Evolutionary conservation across 352 stramenopile genomes (phyloP).

Genomic region (Globisporangium abappressorium): DNA sequence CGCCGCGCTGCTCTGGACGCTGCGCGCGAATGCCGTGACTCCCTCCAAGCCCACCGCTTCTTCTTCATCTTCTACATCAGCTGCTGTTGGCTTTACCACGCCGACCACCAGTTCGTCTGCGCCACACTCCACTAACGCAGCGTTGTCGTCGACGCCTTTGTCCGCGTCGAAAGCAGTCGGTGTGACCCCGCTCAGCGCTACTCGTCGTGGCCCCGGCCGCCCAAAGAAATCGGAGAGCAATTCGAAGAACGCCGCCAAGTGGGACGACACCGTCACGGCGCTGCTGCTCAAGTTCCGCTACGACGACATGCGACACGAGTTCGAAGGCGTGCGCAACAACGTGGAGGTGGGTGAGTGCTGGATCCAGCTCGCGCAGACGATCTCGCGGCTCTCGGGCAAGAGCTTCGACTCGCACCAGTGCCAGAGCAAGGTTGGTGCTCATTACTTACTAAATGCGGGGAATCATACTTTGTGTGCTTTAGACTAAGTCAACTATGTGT

Average conservation of each 20-base stretch:
- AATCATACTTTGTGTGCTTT: not conserved
- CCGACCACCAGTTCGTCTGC: not conserved
- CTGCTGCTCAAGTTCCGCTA: slow-evolving; percentile 15
- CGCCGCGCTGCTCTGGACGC: slow-evolving; percentile 16
- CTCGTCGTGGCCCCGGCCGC: slow-evolving; percentile 8
- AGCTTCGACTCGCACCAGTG: slow-evolving; percentile 18
- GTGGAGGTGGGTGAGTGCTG: slow-evolving; percentile 16
- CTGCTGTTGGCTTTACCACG: not conserved
- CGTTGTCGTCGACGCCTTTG: not conserved
- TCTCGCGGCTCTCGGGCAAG: slow-evolving; percentile 10
- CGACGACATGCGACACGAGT: slow-evolving; percentile 7
- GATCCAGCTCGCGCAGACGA: slow-evolving; percentile 9
- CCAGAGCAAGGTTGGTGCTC: slow-evolving; percentile 18
- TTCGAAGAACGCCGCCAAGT: slow-evolving; percentile 9
- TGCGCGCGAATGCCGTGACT: slow-evolving; percentile 7
- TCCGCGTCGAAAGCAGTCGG: not conserved
- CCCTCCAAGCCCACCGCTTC: not conserved
- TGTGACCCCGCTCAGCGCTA: not conserved
- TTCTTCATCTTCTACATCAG: not conserved
- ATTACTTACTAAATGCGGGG: not conserved
- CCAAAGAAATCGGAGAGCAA: slow-evolving; percentile 14
- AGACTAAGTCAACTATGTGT: not conserved
- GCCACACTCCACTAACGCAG: not conserved
- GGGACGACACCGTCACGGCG: slow-evolving; percentile 13
- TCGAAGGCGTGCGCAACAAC: slow-evolving; percentile 17